Conservation (phyloP, 176 grass and related monocot species). For the Cenchrus americanus region DNA sequence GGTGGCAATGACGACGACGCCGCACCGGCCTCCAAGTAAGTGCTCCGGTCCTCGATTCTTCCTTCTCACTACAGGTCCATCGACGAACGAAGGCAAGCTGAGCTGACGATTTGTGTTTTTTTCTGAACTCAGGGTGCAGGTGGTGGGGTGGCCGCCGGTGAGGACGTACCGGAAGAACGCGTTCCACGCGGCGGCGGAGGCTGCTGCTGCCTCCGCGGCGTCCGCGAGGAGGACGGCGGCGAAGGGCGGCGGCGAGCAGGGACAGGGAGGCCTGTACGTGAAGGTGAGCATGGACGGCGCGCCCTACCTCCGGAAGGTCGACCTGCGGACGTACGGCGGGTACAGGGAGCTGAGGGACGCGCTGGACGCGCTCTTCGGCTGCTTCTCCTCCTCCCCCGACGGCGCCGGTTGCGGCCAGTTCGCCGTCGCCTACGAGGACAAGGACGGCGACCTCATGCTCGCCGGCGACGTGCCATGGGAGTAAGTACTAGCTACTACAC, state of each 20-base stretch:
- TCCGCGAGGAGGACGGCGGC: not conserved
- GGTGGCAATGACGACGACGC: slow-evolving; percentile 7
- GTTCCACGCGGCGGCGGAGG: slow-evolving; percentile 31
- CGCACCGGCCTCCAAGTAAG: slow-evolving; percentile 65
- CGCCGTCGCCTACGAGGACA: slow-evolving; percentile 71
- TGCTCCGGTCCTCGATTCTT: not conserved
- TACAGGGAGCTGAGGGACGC: slow-evolving; percentile 60
- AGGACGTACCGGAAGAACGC: slow-evolving; percentile 62
- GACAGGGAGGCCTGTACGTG: slow-evolving; percentile 37
- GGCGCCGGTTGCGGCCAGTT: slow-evolving; percentile 23
- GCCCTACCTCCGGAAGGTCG: slow-evolving; percentile 72
- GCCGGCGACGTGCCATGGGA: slow-evolving; percentile 82
- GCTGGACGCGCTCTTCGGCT: slow-evolving; percentile 61
- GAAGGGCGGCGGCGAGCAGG: slow-evolving; percentile 12
- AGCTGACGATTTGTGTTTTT: not conserved
- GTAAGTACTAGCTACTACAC: slow-evolving; percentile 37
- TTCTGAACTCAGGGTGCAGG: slow-evolving; percentile 53
- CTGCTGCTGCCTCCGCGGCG: not conserved
- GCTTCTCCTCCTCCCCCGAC: slow-evolving; percentile 45
- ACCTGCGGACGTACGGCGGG: slow-evolving; percentile 57
- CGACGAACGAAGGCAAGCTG: no score
- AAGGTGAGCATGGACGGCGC: slow-evolving; percentile 87
- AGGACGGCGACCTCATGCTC: slow-evolving; percentile 83
- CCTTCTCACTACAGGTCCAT: no score
- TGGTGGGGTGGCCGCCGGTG: slow-evolving; percentile 78